Conservation (phyloP, 352 stramenopile genomes). For the Aphanomyces euteiches region DNA sequence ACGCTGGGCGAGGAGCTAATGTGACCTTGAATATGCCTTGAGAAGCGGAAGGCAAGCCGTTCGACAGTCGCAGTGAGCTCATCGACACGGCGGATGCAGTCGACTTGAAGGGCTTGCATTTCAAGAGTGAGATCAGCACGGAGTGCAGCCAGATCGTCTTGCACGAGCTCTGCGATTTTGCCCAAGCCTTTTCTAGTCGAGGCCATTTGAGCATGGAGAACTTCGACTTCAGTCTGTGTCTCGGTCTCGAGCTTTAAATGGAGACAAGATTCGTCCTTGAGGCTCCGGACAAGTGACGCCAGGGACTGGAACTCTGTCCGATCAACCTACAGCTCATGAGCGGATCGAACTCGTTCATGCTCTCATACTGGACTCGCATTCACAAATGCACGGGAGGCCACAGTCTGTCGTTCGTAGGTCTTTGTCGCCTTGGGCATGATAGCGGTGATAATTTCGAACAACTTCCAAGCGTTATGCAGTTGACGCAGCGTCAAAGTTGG, state of each 20-base stretch:
- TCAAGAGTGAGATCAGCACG: neutral
- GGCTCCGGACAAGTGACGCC: constrained; percentile 10
- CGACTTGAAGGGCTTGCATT: constrained; percentile 17
- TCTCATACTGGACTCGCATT: constrained; percentile 4
- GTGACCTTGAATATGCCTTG: constrained; percentile 3
- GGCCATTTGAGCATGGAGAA: neutral
- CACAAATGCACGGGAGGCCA: neutral
- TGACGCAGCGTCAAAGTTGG: neutral
- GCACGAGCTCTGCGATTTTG: constrained; percentile 7
- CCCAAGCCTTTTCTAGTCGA: constrained; percentile 11
- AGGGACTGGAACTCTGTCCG: constrained; percentile 15
- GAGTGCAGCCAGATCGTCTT: neutral
- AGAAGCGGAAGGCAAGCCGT: constrained; percentile 10
- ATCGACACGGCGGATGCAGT: constrained; percentile 14
- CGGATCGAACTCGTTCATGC: neutral
- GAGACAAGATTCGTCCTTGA: constrained; percentile 12
- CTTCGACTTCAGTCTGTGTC: constrained; percentile 3
- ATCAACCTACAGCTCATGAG: constrained; percentile 10
- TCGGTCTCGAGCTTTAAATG: constrained; percentile 16
- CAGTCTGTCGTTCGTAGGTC: neutral
- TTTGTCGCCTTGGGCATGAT: constrained; percentile 12
- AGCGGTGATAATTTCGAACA: neutral
- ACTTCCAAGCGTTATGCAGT: neutral
- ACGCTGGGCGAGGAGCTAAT: neutral
- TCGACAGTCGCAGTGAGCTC: constrained; percentile 16